Evolutionary conservation across 1,284 basidiomycete species (phyloP).

Genomic region (Cryptococcus depauperatus): DNA sequence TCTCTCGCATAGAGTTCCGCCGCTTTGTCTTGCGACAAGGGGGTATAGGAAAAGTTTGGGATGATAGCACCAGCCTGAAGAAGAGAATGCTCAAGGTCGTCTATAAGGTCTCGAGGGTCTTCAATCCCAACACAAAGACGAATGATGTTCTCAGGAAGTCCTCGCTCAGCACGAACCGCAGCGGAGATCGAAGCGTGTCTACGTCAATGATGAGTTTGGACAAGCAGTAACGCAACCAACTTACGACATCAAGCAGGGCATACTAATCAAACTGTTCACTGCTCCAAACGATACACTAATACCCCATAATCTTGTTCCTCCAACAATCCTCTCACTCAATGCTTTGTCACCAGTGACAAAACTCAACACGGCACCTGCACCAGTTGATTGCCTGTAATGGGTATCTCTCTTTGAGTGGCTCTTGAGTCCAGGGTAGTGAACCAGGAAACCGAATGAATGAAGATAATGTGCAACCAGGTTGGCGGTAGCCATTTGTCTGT

Average conservation of each 20-base stretch:
- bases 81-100: conserved; percentile 89
- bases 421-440: conserved; percentile 86
- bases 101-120: conserved; percentile 83
- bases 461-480: conserved; percentile 82
- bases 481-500: conserved; percentile 81
- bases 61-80: conserved; percentile 81
- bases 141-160: conserved; percentile 94
- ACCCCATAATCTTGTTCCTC: conserved; percentile 86
- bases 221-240: conserved; percentile 41
- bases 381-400: conserved; percentile 79
- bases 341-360: conserved; percentile 90
- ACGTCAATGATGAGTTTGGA: conserved; percentile 4
- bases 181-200: conserved; percentile 97
- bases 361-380: conserved; percentile 87
- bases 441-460: conserved; percentile 76
- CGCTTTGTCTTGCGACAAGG: conserved; percentile 21
- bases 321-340: conserved; percentile 86
- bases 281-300: conserved; percentile 97
- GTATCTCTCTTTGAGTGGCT: conserved; percentile 76
- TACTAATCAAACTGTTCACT: conserved; percentile 96
- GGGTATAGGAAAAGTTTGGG: conserved; percentile 25
- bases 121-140: conserved; percentile 98
- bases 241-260: conserved; percentile 99
- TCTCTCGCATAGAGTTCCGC: conserved; percentile 34
- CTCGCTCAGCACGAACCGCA: conserved; percentile 80